These are phyloP conservation scores for Grosmannia huntii DNA, from an alignment of 2,329 filamentous ascomycete genomes.

Conservation along the genomic window DNA sequence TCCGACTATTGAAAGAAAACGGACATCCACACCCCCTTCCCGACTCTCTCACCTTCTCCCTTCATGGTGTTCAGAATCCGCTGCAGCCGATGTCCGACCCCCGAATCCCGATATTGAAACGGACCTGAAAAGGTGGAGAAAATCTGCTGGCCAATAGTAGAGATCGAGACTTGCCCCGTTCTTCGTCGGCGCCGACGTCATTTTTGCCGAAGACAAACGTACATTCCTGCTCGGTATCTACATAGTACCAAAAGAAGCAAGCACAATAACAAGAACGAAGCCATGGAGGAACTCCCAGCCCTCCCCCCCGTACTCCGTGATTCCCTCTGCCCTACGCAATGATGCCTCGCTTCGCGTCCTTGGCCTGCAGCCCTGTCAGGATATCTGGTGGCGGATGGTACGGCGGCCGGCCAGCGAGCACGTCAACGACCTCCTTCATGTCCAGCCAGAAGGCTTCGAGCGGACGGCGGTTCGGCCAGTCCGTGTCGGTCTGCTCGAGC, in stretches of 20 bases:
- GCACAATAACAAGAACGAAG: background rate
- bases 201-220: too few species aligned
- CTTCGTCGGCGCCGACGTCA: too few species aligned
- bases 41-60: too few species aligned
- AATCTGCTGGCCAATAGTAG: too few species aligned
- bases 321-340: background rate
- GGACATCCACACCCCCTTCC: too few species aligned
- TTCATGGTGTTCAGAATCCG: too few species aligned
- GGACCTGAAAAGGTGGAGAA: too few species aligned
- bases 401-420: conserved; percentile 59
- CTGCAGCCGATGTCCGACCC: too few species aligned
- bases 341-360: conserved; percentile 46
- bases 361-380: conserved; percentile 40
- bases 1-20: too few species aligned
- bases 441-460: conserved; percentile 75
- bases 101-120: too few species aligned
- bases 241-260: background rate
- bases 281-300: background rate
- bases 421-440: conserved; percentile 71
- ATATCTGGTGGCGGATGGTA: conserved; percentile 36
- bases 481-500: conserved; percentile 74
- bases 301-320: background rate
- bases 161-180: too few species aligned
- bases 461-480: conserved; percentile 84
- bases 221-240: too few species aligned